Base-by-base conservation (phyloP, 2,329 filamentous ascomycete species). In the Falciphora oryzae region DNA sequence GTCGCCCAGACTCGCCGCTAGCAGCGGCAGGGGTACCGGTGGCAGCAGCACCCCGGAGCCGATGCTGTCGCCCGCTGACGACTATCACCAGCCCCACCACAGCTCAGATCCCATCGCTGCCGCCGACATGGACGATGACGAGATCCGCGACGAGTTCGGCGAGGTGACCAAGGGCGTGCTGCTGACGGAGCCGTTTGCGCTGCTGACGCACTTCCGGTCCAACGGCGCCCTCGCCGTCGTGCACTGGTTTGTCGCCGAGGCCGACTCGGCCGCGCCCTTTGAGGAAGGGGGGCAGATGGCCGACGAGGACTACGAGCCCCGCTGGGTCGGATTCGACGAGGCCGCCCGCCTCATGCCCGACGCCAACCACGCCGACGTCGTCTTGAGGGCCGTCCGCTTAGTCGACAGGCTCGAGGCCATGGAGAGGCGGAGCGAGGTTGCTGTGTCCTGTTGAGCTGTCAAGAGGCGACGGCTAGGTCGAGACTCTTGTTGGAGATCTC, bases 191-290 rank as follows among this genome's bases (percentile, higher is more conserved):
- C 66, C 67, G 14, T 64, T 67, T 31, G 66, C 65, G 18, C 50
- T 68, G 16, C 66, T 68, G 67, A 64, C 62, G 63, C 67, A 68
- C 64, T 66, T 56, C 57, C 66, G 67, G 63, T 28, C 60, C 18
- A 66, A 66, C 63, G 66, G 65, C n/a, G 65, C 66, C 11, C 61
- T 67, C 25, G 65, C 67, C 13, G 56, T 68, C 10, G 67, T 68
- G 50, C 53, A 63, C 57, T 68, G 65, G 63, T 67, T 64, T 58
- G 63, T 67, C 18, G 67, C 63, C 35, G 59, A 61, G 27, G 67
- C 61, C 28, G 66, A 68, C 62, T 65, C 65, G 50, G 10, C 13
- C 18, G 56, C 25, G n/a, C 27, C 25, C 18, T 53, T 44, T 14
- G 61, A 58, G 28, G n/a, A 35, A 11, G 65, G 63, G 3, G 63